Evolutionary conservation across 257 asterid genomes (phyloP), one percentile per base, ranked within the genome.

Genomic region (Fraxinus excelsior): DNA sequence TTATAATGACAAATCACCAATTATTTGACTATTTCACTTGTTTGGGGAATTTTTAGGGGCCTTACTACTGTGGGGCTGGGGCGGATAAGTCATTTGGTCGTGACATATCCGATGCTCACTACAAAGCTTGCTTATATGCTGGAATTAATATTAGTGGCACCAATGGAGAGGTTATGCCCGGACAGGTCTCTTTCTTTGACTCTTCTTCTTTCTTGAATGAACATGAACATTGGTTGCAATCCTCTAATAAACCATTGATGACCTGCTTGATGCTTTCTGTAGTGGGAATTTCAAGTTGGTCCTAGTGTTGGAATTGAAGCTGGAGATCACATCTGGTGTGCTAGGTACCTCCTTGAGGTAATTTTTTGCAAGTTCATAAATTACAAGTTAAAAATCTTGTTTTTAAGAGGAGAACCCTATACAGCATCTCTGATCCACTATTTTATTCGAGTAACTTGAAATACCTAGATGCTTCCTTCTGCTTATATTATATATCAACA

Each of bases 201-300:
- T 74, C 78, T 5, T 58, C 49, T 71, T 44, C 28, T 38, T 69
- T 53, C 60, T 11, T 12, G 6, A 21, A 21, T 29, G 19, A 28
- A 74, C 71, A 37, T 73, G 67, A 78, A 44, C 65, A 9, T 69
- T 4, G 14, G 23, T 79, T 74, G 0, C 53, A 8, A 67, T 71
- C 66, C 71, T 66, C 32, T 74, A 32, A 49, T 42, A 31, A 56
- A 37, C 44, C 32, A 26, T 69, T 49, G 35, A 23, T 6, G 16
- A 79, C 70, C 80, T 21, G 53, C 29, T 51, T 70, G 44, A 42
- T 51, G 51, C 34, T 80, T 86, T 67, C 51, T 82, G 83, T 86
- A 95, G 98, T 95, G 99, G 99, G 99, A 95, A 78, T 95, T 92
- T 74, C 99, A 93, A 95, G 98, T 95, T 19, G 99, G 99, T 69